Evolutionary conservation across 2,329 filamentous ascomycete species (phyloP), one percentile per base, ranked within the genome.

Genomic region (Cladophialophora bantiana): DNA sequence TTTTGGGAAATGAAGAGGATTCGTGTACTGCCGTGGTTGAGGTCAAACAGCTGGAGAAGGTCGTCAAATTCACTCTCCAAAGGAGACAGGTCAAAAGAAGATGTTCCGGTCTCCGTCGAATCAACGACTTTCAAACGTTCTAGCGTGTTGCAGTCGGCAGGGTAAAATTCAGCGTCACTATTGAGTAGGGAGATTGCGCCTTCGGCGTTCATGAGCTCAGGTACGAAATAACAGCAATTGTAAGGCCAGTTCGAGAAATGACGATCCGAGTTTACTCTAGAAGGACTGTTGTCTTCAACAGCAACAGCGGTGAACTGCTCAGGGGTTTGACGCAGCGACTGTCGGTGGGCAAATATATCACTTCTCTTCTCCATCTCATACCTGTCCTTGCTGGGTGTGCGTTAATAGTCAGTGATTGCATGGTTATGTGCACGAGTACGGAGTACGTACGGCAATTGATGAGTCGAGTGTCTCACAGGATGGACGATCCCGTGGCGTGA

Each of bases 181-280:
- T 31, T 38, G 36, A 59, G 56, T 42, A 45, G 13, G 7, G 26
- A 59, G 32, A 20, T 59, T 12, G 56, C 36, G 18, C 5, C 34
- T 10, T 38, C 40, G 3, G 56, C 35, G 12, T 59, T 42, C 56
- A 59, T 59, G 13, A 59, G 20, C n/a, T 42, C n/a, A 18, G 56
- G n/a, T 4, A 42, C 26, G 38, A 59, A 59, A 20, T 59, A 59
- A 1, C 20, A 18, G 20, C 54, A 57, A n/a, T 38, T 57, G 32
- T 57, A 57, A 13, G 54, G 54, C 54, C 54, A 57, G 40, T 42
- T 7, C 15, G 40, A 42, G 40, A 18, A 42, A n/a, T 42, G 40
- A n/a, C 13, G 4, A 9, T 42, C 40, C 6, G 40, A 12, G 13
- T 40, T 40, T 4, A 40, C 10, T 40, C 36, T 13, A 40, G 13